Percentiles rank a stretch among this genome's conserved stretches.
These are phyloP conservation scores for Rutstroemia sp. DNA, from an alignment of 2,329 filamentous ascomycete genomes.

Conservation along the genomic window DNA sequence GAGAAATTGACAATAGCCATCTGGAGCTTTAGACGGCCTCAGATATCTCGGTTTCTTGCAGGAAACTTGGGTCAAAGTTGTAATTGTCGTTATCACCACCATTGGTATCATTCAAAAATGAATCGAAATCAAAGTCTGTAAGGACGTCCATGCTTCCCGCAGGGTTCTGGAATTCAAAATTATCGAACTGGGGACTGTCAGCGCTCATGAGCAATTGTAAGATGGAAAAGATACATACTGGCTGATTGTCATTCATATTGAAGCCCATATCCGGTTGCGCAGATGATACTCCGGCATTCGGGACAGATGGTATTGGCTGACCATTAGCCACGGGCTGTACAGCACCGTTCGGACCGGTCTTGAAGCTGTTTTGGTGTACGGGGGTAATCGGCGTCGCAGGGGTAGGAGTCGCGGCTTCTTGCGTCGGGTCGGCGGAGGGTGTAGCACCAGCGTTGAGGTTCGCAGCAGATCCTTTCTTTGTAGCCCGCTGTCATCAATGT, in stretches of 20 bases:
- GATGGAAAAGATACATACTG: slow-evolving; percentile 11
- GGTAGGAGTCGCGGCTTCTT: slow-evolving; percentile 51
- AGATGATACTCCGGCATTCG: slow-evolving; percentile 35
- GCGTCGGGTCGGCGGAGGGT: slow-evolving; percentile 47
- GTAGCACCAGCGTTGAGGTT: slow-evolving; percentile 47
- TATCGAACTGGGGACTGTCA: slow-evolving; percentile 25
- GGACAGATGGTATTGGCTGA: slow-evolving; percentile 35
- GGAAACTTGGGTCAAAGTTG: slow-evolving; percentile 47
- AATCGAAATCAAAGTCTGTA: slow-evolving; percentile 62
- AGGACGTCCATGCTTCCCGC: slow-evolving; percentile 46
- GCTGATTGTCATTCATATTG: slow-evolving; percentile 34
- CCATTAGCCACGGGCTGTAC: slow-evolving; percentile 33
- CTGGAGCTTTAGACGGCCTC: slow-evolving; percentile 38
- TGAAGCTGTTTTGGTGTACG: slow-evolving; percentile 43
- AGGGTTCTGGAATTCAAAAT: slow-evolving; percentile 50
- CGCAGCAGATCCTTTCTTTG: slow-evolving; percentile 56
- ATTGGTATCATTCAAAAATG: slow-evolving; percentile 50
- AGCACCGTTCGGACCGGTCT: slow-evolving; percentile 33
- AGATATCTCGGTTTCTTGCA: slow-evolving; percentile 51
- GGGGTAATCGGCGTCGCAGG: slow-evolving; percentile 60
- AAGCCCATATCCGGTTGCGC: slow-evolving; percentile 42
- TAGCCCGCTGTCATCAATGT: slow-evolving; percentile 29
- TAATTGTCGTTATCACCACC: slow-evolving; percentile 42
- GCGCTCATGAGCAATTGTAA: neutral
- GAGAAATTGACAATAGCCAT: slow-evolving; percentile 17